Evolutionary conservation across 2,329 filamentous ascomycete genomes (phyloP), one percentile per base, ranked within the genome.

Genomic region (Claviceps digitariae): DNA sequence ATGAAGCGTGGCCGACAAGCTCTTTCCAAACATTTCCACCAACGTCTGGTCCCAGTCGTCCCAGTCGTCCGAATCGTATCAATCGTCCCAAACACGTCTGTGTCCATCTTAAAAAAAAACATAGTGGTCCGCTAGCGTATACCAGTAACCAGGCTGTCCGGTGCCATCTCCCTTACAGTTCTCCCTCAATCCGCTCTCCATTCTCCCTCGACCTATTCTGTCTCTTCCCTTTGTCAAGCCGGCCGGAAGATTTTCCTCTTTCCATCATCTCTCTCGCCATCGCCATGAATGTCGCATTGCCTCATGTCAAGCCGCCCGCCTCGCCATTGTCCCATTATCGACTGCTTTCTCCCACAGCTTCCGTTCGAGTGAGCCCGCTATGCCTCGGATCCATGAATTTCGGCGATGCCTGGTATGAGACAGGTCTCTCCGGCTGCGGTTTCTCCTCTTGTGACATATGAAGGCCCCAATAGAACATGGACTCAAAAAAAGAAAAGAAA

Each of bases 371-470:
- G n/a, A 83, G 79, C 57, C 83, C 83, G 4, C 65, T 87, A 0
- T 81, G 77, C 45, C 73, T 88, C 2, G 84, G 82, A 12, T 72
- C 72, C 51, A 84, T 84, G 80, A 81, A 77, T 65, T 81, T 86
- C 66, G 82, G 82, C 46, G 68, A 79, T 53, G 69, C 73, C 36
- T 83, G 75, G 72, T 65, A 59, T 65, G 49, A 41, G 34, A 20
- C 12, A 25, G 6, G 13, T 40, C 50, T 20, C 21, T 7, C 12
- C n/a, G 6, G 25, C 25, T 12, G 8, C 40, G 12, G 1, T 20
- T 6, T 15, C 5, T 12, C n/a, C 31, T 34, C 3, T 34, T 20
- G 15, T 21, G 20, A 15, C 8, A 17, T 12, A n/a, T 43, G 12
- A 52, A 48, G 17, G 36, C 21, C 12, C 1, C 7, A 2, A 17